Percentiles rank a stretch among this genome's conserved stretches.
Evolutionary conservation across 805 yeast species (phyloP).

Genomic region (Pichia paraexigua): DNA sequence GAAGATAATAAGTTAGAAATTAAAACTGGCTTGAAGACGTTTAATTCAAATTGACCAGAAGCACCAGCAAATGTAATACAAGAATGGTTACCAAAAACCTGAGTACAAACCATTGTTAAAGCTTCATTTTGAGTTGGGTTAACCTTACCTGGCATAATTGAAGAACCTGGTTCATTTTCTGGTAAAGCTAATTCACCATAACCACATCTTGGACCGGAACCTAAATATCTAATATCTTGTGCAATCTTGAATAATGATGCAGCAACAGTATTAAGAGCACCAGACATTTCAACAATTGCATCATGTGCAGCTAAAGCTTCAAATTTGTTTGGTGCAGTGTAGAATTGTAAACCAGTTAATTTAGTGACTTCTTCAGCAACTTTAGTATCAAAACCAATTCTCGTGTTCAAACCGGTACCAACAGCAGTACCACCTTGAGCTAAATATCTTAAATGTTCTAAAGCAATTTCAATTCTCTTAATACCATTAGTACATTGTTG

Average conservation of each 20-base stretch:
- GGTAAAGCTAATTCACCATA: constrained; percentile 94
- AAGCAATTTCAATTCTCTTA: constrained; percentile 67
- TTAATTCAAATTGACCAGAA: constrained; percentile 96
- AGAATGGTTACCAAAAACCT: constrained; percentile 94
- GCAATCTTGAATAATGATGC: constrained; percentile 93
- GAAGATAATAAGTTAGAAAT: constrained; percentile 85
- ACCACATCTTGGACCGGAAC: constrained; percentile 99
- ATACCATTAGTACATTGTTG: constrained; percentile 91
- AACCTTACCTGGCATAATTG: constrained; percentile 99
- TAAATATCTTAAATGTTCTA: constrained; percentile 69
- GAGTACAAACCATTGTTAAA: constrained; percentile 94
- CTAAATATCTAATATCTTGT: constrained; percentile 95
- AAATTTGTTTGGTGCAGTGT: constrained; percentile 96
- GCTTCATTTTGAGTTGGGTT: constrained; percentile 99
- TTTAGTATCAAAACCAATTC: constrained; percentile 76
- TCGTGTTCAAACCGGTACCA: constrained; percentile 97
- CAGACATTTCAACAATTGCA: constrained; percentile 95
- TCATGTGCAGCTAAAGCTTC: constrained; percentile 99
- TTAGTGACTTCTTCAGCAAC: constrained; percentile 81
- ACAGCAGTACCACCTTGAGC: constrained; percentile 99
- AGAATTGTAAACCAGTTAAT: constrained; percentile 81
- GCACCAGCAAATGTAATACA: constrained; percentile 97
- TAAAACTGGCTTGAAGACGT: constrained; percentile 96
- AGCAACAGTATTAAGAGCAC: constrained; percentile 94
- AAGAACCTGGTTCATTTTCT: constrained; percentile 98